Base-by-base conservation (phyloP, 208 protist species). In the Leishmania tarentolae region DNA sequence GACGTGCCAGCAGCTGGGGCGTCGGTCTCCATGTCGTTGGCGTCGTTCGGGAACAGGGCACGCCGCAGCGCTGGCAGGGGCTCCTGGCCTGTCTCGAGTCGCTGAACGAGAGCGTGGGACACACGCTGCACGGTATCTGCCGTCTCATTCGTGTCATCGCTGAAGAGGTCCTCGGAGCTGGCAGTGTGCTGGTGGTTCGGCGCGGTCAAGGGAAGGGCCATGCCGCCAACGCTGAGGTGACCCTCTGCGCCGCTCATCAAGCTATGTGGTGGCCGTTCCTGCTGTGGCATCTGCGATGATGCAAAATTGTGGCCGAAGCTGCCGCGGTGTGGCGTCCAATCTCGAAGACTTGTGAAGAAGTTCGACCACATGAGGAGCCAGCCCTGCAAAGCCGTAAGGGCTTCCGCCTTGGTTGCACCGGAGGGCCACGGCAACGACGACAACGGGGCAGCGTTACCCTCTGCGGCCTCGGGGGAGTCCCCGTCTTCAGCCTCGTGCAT, bases 281-380 rank as follows among this genome's bases (percentile, higher is more conserved):
- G 52, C 50, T 63, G 37, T 37, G 35, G 46, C 21, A 61, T 50
- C 57, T 80, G 81, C 76, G 81, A 80, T 59, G 81, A 76, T 47
- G 65, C 17, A n/a, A n/a, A 82, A 76, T 73, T 75, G 80, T 79
- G 57, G 63, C 81, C 86, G 69, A 84, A 40, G 53, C 83, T 87
- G 59, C 83, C 77, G 11, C 82, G 76, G 75, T 85, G 83, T 15
- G 63, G 37, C 37, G 91, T 78, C 68, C 84, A 82, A 66, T 94
- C 90, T 35, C 82, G 81, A 53, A 92, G 78, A 46, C 56, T 83
- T 31, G 71, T 52, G 76, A 96, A 87, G 77, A 95, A 93, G 50
- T 82, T 82, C 11, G 63, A 59, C 85, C 90, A 96, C 83, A 91
- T 80, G 28, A 74, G 75, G 15, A 96, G 50, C 89, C 89, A 97